Evolutionary conservation across 225 moss, liverwort and hornwort species (phyloP).

Genomic region (Marchantia paleacea): DNA sequence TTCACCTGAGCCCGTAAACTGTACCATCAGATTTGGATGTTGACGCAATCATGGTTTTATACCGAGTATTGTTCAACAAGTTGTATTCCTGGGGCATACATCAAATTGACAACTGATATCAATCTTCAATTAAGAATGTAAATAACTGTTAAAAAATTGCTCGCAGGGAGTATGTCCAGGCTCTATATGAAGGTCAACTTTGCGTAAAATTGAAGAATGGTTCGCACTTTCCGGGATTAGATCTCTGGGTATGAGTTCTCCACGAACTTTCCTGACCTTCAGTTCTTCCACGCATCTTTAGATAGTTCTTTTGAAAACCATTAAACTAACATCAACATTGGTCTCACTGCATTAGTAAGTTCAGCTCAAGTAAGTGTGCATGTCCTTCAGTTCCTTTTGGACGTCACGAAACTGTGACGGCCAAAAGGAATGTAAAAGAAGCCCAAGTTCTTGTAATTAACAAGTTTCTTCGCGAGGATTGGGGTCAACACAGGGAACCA

Average conservation of each 20-base stretch:
- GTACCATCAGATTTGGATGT: no score
- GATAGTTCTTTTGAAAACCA: not conserved
- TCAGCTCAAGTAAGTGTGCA: not conserved
- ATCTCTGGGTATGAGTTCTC: slow-evolving; percentile 61
- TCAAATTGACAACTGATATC: no score
- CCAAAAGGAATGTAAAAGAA: not conserved
- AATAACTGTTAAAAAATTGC: not conserved
- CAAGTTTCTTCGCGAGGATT: not conserved
- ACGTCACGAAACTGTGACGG: not conserved
- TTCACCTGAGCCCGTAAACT: no score
- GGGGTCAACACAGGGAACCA: slow-evolving; percentile 64
- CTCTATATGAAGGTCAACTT: slow-evolving; percentile 66
- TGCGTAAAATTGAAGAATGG: slow-evolving; percentile 64
- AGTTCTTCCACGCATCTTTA: not conserved
- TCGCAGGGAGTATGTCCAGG: slow-evolving; percentile 59
- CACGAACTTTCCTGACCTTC: not conserved
- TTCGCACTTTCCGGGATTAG: slow-evolving; percentile 69
- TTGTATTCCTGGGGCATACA: no score
- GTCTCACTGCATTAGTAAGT: not conserved
- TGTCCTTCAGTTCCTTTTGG: not conserved
- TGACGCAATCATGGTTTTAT: no score
- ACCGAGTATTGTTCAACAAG: no score
- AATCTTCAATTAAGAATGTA: no score
- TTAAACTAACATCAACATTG: no score
- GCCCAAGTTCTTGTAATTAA: not conserved